phyloP scores from a whole-genome alignment of 176 grass and related monocot species.

The Alloteropsis semialata region DNA sequence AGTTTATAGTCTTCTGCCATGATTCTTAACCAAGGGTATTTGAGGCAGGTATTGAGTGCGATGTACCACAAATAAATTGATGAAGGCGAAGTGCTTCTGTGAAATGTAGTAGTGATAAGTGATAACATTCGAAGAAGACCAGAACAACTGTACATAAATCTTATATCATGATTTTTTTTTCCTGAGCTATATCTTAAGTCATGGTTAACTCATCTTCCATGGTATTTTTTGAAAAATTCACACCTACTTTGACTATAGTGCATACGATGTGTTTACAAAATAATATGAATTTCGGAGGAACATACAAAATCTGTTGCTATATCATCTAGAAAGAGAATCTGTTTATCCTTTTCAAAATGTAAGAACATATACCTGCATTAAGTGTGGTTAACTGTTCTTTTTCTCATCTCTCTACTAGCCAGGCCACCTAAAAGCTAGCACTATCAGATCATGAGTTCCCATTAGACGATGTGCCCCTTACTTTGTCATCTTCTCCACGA shows the following conservation, averaged over 20 bases:
- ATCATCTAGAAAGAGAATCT: neutral
- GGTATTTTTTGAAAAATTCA: neutral
- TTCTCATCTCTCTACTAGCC: neutral
- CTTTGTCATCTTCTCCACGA: neutral
- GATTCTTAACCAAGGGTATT: neutral
- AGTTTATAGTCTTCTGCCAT: conserved; percentile 11
- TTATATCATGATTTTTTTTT: neutral
- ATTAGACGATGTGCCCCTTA: neutral
- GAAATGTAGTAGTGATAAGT: neutral
- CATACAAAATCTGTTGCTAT: neutral
- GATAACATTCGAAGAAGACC: neutral
- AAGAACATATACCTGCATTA: neutral
- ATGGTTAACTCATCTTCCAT: neutral
- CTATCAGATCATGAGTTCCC: neutral
- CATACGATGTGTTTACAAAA: neutral
- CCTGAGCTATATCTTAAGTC: neutral
- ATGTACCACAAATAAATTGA: neutral
- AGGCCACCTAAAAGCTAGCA: neutral
- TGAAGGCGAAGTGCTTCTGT: neutral
- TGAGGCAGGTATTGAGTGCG: neutral
- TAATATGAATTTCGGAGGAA: neutral
- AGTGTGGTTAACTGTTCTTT: no score
- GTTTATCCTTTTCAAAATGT: neutral
- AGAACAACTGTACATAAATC: neutral
- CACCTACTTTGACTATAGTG: neutral